Evolutionary conservation across 352 stramenopile species (phyloP), one percentile per base, ranked within the genome.

Genomic region (Phytophthora tentaculata): DNA sequence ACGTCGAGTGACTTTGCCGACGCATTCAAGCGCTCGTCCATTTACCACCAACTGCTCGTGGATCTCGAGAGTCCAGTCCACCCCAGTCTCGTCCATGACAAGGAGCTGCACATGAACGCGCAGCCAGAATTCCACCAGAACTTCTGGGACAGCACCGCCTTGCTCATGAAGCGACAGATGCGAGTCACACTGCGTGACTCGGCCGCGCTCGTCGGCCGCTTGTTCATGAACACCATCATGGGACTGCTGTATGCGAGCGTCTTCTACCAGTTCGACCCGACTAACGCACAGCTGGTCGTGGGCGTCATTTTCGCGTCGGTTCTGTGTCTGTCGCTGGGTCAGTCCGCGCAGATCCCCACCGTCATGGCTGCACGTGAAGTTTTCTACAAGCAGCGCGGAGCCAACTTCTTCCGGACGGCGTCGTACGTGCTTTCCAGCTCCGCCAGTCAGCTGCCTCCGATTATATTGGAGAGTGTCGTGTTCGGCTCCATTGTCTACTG

Each of bases 401-500:
- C 79, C 35, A 93, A 95, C 62, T 95, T 95, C 67, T 94, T 86
- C 62, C 82, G 81, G 14, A 80, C 87, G 16, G 71, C 76, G 4
- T 83, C 82, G 17, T 96, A 88, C 61, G 77, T 94, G 35, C 53
- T 93, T 10, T 74, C 69, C 0, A 71, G 49, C 16, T 75, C 74
- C 0, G 59, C 78, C 8, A 69, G 51, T n/a, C 68, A 80, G 23
- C 37, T 87, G 56, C 76, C n/a, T 43, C 35, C 35, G 12, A 43
- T 43, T n/a, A 10, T 43, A 5, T 10, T 23, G 41, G 88, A 96
- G 65, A 77, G 67, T 13, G n/a, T 91, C 0, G 52, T 93, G 20
- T 95, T 96, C 69, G 89, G 86, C 9, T 84, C 77, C 1, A 72
- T 96, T 43, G 48, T 95, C 1, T 96, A 96, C 66, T 95, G 83